Percentiles rank a stretch among this genome's conserved stretches.
These are phyloP conservation scores for Schizochytrium sp. DNA, from an alignment of 108 stramenopile genomes.

Conservation along the genomic window DNA sequence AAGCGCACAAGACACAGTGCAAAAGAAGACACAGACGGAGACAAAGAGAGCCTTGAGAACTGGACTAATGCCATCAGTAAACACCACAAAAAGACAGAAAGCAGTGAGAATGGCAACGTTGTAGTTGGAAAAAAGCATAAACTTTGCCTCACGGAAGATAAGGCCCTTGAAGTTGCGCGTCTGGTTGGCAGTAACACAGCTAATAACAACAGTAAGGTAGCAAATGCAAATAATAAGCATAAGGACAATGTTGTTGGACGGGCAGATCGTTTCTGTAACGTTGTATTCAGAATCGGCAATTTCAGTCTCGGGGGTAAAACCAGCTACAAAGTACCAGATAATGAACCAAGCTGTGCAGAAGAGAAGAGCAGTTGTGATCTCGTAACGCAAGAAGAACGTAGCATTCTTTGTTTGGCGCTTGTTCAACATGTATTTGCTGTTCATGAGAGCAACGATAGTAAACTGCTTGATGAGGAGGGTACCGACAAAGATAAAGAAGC, in stretches of 20 bases:
- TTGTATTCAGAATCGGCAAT: background rate
- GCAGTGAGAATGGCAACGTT: constrained; percentile 54
- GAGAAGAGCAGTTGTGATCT: constrained; percentile 21
- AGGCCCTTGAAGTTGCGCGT: constrained; percentile 1
- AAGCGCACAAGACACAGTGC: background rate
- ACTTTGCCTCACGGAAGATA: constrained; percentile 55
- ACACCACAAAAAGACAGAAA: background rate
- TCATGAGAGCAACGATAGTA: constrained; percentile 31
- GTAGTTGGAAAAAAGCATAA: constrained; percentile 54
- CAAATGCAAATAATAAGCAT: background rate
- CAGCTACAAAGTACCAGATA: background rate
- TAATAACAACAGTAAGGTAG: background rate
- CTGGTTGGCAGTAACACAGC: constrained; percentile 33
- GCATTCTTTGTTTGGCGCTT: background rate
- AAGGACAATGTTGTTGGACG: constrained; percentile 27
- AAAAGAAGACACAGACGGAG: constrained; percentile 48
- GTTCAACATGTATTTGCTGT: constrained; percentile 33
- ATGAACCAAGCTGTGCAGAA: constrained; percentile 22
- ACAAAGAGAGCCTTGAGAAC: background rate
- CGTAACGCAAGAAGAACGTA: constrained; percentile 8
- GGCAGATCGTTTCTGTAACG: background rate
- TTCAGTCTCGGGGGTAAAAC: background rate
- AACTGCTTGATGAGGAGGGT: constrained; percentile 50
- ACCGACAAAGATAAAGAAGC: constrained; percentile 39
- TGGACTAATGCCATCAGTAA: constrained; percentile 10